Conservation (phyloP, 805 yeast species). For the Kodamaea restingae region DNA sequence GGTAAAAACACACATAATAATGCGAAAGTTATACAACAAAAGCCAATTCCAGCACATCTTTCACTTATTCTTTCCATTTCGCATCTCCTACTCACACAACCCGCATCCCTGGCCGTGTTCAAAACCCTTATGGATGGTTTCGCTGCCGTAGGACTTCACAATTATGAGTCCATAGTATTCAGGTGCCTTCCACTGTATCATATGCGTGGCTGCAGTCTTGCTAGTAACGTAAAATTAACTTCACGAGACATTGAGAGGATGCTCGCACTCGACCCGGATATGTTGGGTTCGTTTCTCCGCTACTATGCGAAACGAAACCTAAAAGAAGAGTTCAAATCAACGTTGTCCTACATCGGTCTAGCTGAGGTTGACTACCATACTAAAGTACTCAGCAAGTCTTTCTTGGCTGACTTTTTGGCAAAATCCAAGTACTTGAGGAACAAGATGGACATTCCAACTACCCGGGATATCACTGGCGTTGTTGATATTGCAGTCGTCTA, state of each 20-base stretch:
- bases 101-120: slow-evolving; percentile 16
- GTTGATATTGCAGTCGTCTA: slow-evolving; percentile 19
- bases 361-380: slow-evolving; percentile 23
- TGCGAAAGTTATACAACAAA: background rate
- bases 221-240: background rate
- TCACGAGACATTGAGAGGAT: slow-evolving; percentile 6
- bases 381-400: slow-evolving; percentile 16
- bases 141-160: slow-evolving; percentile 17
- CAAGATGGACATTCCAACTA: background rate
- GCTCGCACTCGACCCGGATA: slow-evolving; percentile 27
- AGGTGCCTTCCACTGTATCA: slow-evolving; percentile 22
- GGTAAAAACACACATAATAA: background rate
- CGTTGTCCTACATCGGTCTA: slow-evolving; percentile 25
- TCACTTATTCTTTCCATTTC: background rate
- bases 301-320: slow-evolving; percentile 23
- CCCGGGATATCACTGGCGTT: background rate
- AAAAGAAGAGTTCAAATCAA: slow-evolving; percentile 16
- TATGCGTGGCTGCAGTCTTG: slow-evolving; percentile 11
- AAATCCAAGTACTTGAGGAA: slow-evolving; percentile 19
- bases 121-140: slow-evolving; percentile 23
- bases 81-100: background rate
- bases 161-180: slow-evolving; percentile 27
- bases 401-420: slow-evolving; percentile 21
- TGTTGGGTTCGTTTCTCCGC: slow-evolving; percentile 24
- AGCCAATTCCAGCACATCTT: background rate